phyloP scores from a whole-genome alignment of 495 filamentous ascomycete species.

The Xylaria longipes region DNA sequence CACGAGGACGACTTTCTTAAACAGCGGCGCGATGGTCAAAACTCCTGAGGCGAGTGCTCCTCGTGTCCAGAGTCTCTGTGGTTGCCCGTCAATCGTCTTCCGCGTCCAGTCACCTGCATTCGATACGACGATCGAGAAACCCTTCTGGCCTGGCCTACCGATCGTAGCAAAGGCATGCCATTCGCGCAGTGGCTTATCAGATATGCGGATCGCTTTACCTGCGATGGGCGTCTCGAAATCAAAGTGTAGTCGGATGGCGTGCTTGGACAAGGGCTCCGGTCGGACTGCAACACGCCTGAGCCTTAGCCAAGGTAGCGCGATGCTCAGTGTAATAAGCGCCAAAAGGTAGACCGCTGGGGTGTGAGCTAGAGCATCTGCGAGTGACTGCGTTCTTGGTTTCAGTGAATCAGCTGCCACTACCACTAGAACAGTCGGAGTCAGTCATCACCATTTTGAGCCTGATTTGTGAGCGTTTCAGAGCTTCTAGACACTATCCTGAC shows the following conservation, averaged over 20 bases:
- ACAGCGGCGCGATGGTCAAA: conserved; percentile 67
- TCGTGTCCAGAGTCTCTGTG: conserved; percentile 57
- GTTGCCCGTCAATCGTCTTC: conserved; percentile 59
- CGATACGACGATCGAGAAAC: conserved; percentile 69
- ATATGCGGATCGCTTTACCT: conserved; percentile 57
- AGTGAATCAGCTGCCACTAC: conserved; percentile 45
- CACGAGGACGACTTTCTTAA: conserved; percentile 67
- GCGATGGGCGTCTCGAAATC: conserved; percentile 56
- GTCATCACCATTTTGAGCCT: too few relatives aligned
- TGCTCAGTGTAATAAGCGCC: conserved; percentile 55
- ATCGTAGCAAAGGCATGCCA: conserved; percentile 78
- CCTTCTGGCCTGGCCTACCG: conserved; percentile 48
- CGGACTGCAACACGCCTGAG: conserved; percentile 61
- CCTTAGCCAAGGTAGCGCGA: conserved; percentile 64
- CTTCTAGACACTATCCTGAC: too few relatives aligned
- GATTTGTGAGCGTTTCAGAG: too few relatives aligned
- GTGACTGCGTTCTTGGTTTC: conserved; percentile 31
- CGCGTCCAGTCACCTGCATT: conserved; percentile 76
- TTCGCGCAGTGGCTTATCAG: conserved; percentile 63
- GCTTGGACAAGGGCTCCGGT: conserved; percentile 62
- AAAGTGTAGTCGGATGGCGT: conserved; percentile 68
- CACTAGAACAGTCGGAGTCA: neutral
- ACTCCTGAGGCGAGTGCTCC: conserved; percentile 63
- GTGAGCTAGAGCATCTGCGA: conserved; percentile 45
- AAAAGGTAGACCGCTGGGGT: conserved; percentile 65